Evolutionary conservation across 176 grass and related monocot species (phyloP), one percentile per base, ranked within the genome.

Genomic region (Carex cristatella): DNA sequence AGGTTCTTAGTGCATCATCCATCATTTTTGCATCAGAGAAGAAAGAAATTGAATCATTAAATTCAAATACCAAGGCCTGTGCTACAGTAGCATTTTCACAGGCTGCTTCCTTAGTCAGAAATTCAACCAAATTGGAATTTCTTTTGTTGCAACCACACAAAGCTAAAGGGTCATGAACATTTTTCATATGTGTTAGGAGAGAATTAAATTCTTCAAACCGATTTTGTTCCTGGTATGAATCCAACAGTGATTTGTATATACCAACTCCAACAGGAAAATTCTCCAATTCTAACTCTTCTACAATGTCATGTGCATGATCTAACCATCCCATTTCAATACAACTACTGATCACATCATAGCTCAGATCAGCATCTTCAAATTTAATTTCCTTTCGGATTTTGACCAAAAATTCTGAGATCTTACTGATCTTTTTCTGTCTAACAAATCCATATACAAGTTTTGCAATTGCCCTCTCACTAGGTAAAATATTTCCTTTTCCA

Each of bases 11-110:
- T 90, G 89, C 95, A 88, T 94, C 91, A 66, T 94, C 89, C 85
- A 98, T 92, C 95, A 98, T 93, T 85, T 98, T 98, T 49, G 95
- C 93, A 85, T 89, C 87, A 84, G 89, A 92, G 88, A 94, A 98
- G 88, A 98, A 98, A 38, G 81, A 74, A 93, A 94, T 91, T 49
- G 95, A 93, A 93, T 84, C 88, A 76, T 95, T 92, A 65, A 93
- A 87, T 88, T 93, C 91, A 88, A 86, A 89, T 61, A 71, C 77
- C 64, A 92, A 85, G 35, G 91, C 81, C 15, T 64, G 48, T 23
- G 78, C 82, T 87, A 35, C 51, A 13, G 65, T 53, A 6, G 79
- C 65, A 62, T 92, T 89, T 65, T 90, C 82, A 68, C 38, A 10
- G 15, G 73, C 40, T 10, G 69, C 54, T 90, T 98, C 91, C 72